A percentile compares a stretch with the other conserved stretches of the same genome.
These are phyloP conservation scores for Protomyces gravidus DNA, from an alignment of 1,139 yeast species.

Conservation along the genomic window DNA sequence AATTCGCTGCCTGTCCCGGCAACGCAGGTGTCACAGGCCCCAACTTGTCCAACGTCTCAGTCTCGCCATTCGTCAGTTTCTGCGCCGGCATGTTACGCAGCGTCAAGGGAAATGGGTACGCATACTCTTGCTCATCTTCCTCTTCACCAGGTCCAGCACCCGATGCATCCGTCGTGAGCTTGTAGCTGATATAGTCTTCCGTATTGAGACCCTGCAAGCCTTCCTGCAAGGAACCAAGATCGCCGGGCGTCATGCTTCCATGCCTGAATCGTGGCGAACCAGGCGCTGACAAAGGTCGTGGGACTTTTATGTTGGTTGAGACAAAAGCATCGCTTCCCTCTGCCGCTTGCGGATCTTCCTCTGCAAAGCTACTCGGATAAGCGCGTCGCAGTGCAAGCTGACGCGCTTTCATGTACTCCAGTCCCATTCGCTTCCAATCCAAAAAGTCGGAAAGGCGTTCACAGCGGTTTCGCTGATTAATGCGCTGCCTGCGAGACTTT, in stretches of 20 bases:
- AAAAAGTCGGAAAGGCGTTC: constrained; percentile 87
- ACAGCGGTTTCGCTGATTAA: constrained; percentile 95
- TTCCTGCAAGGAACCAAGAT: constrained; percentile 92
- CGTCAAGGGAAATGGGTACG: constrained; percentile 24
- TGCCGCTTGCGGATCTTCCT: constrained; percentile 38
- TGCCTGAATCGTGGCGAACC: constrained; percentile 80
- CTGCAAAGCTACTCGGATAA: constrained; percentile 73
- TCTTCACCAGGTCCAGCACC: neutral
- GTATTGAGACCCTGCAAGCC: constrained; percentile 67
- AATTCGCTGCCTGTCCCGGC: neutral
- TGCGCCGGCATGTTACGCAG: constrained; percentile 16
- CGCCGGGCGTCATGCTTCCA: constrained; percentile 93
- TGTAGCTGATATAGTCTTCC: constrained; percentile 78
- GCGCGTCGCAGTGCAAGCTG: constrained; percentile 88
- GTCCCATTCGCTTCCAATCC: constrained; percentile 98
- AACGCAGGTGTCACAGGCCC: constrained; percentile 27
- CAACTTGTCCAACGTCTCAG: constrained; percentile 7
- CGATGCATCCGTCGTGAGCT: constrained; percentile 41
- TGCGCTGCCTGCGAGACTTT: constrained; percentile 93
- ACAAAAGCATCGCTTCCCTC: constrained; percentile 49
- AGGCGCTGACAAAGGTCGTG: constrained; percentile 90
- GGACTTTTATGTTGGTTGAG: constrained; percentile 58
- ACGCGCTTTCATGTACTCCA: constrained; percentile 92
- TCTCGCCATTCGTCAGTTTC: constrained; percentile 8
- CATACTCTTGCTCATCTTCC: constrained; percentile 21